phyloP scores from a whole-genome alignment of 225 moss, liverwort and hornwort genomes.

The Asterella californica region DNA sequence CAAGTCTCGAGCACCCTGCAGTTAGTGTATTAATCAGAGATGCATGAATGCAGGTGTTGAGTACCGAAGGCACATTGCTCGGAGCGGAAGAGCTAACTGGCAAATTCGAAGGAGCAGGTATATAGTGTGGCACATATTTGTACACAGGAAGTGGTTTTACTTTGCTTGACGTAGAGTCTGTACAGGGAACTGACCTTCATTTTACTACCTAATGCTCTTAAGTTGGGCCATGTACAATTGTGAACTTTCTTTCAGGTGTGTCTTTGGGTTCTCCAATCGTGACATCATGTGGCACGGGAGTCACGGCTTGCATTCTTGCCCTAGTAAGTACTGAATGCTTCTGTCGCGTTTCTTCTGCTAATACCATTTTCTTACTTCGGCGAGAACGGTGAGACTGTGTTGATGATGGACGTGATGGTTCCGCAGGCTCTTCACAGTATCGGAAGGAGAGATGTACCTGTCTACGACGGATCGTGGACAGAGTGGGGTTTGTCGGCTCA shows the following conservation, averaged over 20 bases:
- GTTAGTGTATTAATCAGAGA: slow-evolving; percentile 25
- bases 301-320: slow-evolving; percentile 91
- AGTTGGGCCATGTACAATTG: not conserved
- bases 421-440: slow-evolving; percentile 77
- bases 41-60: slow-evolving; percentile 59
- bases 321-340: slow-evolving; percentile 52
- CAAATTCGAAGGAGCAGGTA: slow-evolving; percentile 64
- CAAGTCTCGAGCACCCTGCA: slow-evolving; percentile 29
- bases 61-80: slow-evolving; percentile 59
- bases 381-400: not conserved
- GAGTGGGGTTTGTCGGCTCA: slow-evolving; percentile 51
- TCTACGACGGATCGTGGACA: slow-evolving; percentile 98
- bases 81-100: slow-evolving; percentile 50
- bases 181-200: not conserved
- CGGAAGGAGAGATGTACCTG: slow-evolving; percentile 65
- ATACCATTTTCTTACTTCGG: not conserved
- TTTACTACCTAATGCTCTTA: not conserved
- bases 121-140: not conserved
- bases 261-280: slow-evolving; percentile 58
- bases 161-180: not conserved
- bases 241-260: slow-evolving; percentile 47
- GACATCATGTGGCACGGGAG: slow-evolving; percentile 89
- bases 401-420: not conserved
- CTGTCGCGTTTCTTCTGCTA: not conserved
- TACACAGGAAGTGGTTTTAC: no score